Evolutionary conservation across 306 rosid species (phyloP), one percentile per base, ranked within the genome.

Genomic region (Prunus mume): DNA sequence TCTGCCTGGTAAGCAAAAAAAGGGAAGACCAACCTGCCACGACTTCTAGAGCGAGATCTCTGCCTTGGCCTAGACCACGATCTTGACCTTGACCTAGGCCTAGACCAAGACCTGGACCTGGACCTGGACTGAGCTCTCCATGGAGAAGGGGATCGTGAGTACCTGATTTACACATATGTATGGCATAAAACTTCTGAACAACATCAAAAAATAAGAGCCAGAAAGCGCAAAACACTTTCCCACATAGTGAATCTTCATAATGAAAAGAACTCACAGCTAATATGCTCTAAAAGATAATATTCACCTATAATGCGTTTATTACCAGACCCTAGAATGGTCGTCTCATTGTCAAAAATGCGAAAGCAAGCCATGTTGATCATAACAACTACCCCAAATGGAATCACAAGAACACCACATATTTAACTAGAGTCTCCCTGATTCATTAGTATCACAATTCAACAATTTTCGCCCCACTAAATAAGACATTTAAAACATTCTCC

Each of bases 1-100:
- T 87, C 30, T 61, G 77, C 86, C 96, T 90, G n/a, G n/a, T n/a
- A n/a, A n/a, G n/a, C n/a, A n/a, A n/a, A n/a, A n/a, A n/a, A n/a
- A n/a, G n/a, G n/a, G n/a, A n/a, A n/a, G n/a, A n/a, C n/a, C n/a
- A 79, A 95, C 99, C 99, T 95, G 85, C 97, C 99, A 69, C 92
- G 97, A 68, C 97, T 88, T 83, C 91, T 87, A 1, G 97, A 89
- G 12, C 54, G 84, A 68, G 97, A 86, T 70, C 88, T 87, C 30
- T 61, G 77, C 86, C 96, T 90, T 46, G 87, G 93, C 81, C 86
- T 85, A 15, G 91, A 83, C 84, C 75, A 75, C 41, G 97, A 91
- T 84, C 93, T 84, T 27, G 89, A 83, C 75, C 90, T 79, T 27
- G 91, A 76, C 81, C 85, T 74, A 4, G 93, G 69, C 83, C 85